These are phyloP conservation scores for Blastobotrys malaysiensis DNA, from an alignment of 1,139 yeast species.

Conservation along the genomic window DNA sequence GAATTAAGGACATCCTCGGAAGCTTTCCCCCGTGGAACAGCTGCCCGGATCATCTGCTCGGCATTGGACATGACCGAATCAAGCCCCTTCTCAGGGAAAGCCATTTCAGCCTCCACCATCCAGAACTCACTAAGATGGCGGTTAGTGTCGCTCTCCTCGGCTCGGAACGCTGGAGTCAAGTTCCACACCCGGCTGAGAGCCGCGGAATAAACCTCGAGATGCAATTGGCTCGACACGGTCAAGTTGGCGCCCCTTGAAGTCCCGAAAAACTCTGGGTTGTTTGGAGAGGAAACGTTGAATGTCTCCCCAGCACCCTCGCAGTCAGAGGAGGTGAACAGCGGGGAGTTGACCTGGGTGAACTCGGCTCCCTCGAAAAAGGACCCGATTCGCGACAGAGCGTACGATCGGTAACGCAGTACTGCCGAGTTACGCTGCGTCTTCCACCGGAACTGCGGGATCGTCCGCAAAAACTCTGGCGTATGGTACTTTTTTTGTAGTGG, in stretches of 20 bases:
- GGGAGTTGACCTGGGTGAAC: conserved; percentile 76
- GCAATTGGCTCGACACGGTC: conserved; percentile 90
- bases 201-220: conserved; percentile 72
- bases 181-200: conserved; percentile 85
- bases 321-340: conserved; percentile 80
- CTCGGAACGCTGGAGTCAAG: conserved; percentile 86
- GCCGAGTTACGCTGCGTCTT: conserved; percentile 62
- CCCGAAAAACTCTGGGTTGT: conserved; percentile 51
- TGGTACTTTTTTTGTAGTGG: conserved; percentile 83
- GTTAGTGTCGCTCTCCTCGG: conserved; percentile 86
- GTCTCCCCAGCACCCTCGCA: conserved; percentile 98
- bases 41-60: conserved; percentile 60
- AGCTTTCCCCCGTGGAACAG: conserved; percentile 36
- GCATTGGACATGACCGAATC: conserved; percentile 58
- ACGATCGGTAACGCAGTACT: conserved; percentile 66
- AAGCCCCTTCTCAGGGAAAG: conserved; percentile 51
- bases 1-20: conserved; percentile 39
- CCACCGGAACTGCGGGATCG: conserved; percentile 72
- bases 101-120: conserved; percentile 94
- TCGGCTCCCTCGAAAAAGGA: conserved; percentile 49
- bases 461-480: conserved; percentile 59
- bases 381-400: conserved; percentile 49
- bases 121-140: conserved; percentile 93
- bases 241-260: conserved; percentile 51
- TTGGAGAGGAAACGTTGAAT: conserved; percentile 45